Percentiles rank a stretch among this genome's conserved stretches.
These are phyloP conservation scores for Blastomyces gilchristii DNA, from an alignment of 2,329 filamentous ascomycete genomes.

Conservation along the genomic window DNA sequence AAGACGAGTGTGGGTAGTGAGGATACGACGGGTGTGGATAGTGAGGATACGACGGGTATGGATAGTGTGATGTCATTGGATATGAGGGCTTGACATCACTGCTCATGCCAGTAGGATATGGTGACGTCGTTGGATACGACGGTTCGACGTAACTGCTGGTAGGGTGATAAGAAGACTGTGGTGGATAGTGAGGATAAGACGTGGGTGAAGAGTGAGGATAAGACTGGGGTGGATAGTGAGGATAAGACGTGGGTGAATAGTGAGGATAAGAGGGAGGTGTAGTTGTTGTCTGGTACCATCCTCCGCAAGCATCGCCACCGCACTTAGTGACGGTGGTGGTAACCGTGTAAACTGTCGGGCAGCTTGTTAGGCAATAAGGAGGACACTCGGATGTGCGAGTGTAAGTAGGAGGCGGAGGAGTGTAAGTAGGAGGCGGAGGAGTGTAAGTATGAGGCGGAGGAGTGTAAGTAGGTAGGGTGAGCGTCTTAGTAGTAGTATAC, in stretches of 20 bases:
- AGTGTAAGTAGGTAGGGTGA: background rate
- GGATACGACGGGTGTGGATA: background rate
- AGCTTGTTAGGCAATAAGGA: conserved; percentile 6
- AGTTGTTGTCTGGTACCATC: background rate
- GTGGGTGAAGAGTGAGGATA: background rate
- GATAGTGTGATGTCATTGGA: too few species aligned
- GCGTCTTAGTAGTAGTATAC: conserved; percentile 19
- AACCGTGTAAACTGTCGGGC: conserved; percentile 13
- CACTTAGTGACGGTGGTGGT: conserved; percentile 17
- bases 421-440: background rate
- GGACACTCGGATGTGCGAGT: conserved; percentile 3
- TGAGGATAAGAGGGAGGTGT: background rate
- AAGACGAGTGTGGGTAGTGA: too few species aligned
- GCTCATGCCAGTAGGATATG: background rate
- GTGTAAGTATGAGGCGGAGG: background rate
- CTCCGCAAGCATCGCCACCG: background rate
- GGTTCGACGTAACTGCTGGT: too few species aligned
- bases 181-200: too few species aligned
- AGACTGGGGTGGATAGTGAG: background rate
- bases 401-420: background rate
- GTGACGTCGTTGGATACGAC: background rate
- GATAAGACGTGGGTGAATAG: background rate
- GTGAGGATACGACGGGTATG: too few species aligned
- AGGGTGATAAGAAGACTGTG: too few species aligned
- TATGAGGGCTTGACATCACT: too few species aligned